Evolutionary conservation across 108 stramenopile genomes (phyloP), one percentile per base, ranked within the genome.

Genomic region (Fragilariopsis cylindrus): DNA sequence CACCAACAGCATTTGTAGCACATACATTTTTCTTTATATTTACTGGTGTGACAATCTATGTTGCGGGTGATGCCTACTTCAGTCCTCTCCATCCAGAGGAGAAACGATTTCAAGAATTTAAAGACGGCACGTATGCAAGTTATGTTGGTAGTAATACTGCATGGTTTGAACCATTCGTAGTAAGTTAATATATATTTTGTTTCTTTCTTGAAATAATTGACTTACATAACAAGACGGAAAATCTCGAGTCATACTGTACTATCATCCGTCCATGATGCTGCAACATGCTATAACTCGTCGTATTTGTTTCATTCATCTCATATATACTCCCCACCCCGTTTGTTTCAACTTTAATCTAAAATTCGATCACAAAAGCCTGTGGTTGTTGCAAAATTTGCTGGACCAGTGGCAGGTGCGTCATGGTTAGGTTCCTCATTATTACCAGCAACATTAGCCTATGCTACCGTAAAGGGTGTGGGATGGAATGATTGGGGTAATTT

Each of bases 401-500:
- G 81, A 41, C 79, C 83, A 58, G 78, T 74, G 41, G 39, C 74
- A 48, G 83, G 71, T 4, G 56, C 44, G 42, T 55, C 64, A 4
- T 87, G 86, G 86, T 19, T 74, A 18, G 81, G 80, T 15, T 74
- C 74, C 12, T 46, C 81, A 4, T 74, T 87, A 8, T 63, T 87
- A 42, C 86, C 86, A 50, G 86, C 86, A 4, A 87, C 86, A 0
- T 60, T 87, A 19, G 86, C 86, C 40, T 84, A 84, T 46, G 50
- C 78, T 48, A 83, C 82, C 15, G 82, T 83, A 3, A 87, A 84
- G 74, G n/a, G 60, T 21, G 78, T 79, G 48, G 86, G 86, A 7
- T 87, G 86, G 86, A 64, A 84, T 66, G 86, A 87, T 65, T 87
- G 86, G 86, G 86, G 86, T n/a, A 82, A 87, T 57, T 42, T 48